These are phyloP conservation scores for Pseudogymnoascus verrucosus DNA, from an alignment of 2,329 filamentous ascomycete genomes.

Conservation along the genomic window DNA sequence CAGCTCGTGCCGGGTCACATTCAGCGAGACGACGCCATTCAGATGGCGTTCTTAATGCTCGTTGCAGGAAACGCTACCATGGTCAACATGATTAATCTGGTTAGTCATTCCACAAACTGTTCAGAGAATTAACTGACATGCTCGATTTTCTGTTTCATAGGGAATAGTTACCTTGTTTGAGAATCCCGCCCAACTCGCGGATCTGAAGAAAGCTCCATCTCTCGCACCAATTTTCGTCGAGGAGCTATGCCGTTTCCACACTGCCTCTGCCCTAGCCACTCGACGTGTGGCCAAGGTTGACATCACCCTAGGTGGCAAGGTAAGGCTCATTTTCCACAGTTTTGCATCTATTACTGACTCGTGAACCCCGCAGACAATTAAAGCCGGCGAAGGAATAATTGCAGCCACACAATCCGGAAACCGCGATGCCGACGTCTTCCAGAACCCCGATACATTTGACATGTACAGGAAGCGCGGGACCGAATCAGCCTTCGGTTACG, in stretches of 20 bases:
- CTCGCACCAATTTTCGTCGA: constrained; percentile 36
- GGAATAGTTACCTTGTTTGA: constrained; percentile 38
- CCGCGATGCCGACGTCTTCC: constrained; percentile 38
- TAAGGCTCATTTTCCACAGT: constrained; percentile 10
- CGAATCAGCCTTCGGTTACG: constrained; percentile 36
- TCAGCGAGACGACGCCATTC: constrained; percentile 26
- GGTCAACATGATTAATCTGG: constrained; percentile 43
- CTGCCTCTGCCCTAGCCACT: constrained; percentile 39
- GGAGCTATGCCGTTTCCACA: constrained; percentile 42
- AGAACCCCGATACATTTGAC: constrained; percentile 35
- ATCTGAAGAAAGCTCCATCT: constrained; percentile 33
- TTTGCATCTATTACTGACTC: background rate
- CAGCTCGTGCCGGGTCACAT: constrained; percentile 27
- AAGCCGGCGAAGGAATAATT: constrained; percentile 39
- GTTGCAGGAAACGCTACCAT: constrained; percentile 45
- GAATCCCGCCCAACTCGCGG: constrained; percentile 35
- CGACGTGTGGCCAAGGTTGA: constrained; percentile 41
- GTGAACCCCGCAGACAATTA: constrained; percentile 22
- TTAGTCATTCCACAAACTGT: constrained; percentile 18
- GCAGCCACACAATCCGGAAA: constrained; percentile 40
- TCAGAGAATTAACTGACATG: background rate
- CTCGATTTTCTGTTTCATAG: constrained; percentile 17
- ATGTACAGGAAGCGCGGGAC: constrained; percentile 32
- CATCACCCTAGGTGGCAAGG: constrained; percentile 36
- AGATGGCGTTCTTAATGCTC: constrained; percentile 42